These are phyloP conservation scores for Fremontodendron californicum DNA, from an alignment of 345 rosid species.

Conservation along the genomic window DNA sequence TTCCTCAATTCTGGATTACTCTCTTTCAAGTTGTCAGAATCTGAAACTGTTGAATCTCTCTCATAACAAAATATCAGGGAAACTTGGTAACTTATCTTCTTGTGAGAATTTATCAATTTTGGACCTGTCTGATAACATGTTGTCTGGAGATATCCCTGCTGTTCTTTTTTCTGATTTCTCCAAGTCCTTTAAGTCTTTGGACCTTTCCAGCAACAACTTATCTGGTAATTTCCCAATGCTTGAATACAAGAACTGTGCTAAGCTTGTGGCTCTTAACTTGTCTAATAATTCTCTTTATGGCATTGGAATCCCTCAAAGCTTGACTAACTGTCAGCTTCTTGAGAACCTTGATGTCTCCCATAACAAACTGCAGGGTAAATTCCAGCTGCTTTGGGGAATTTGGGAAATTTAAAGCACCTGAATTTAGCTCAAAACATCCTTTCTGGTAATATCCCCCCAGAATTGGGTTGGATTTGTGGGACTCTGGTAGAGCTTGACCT, in stretches of 20 bases:
- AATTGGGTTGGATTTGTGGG: conserved; percentile 53
- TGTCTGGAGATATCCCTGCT: conserved; percentile 50
- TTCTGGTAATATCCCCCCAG: conserved; percentile 58
- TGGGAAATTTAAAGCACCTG: conserved; percentile 48
- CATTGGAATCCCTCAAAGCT: conserved; percentile 33
- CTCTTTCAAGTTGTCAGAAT: conserved; percentile 51
- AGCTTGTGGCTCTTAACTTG: conserved; percentile 44
- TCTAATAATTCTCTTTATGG: conserved; percentile 56
- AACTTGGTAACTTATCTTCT: conserved; percentile 26
- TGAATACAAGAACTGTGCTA: conserved; percentile 47
- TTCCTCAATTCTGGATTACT: conserved; percentile 28
- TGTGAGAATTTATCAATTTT: conserved; percentile 36
- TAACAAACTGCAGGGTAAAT: conserved; percentile 51
- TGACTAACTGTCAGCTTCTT: conserved; percentile 45
- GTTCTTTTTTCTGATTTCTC: conserved; percentile 38
- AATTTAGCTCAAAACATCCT: conserved; percentile 55
- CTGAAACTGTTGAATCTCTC: conserved; percentile 57
- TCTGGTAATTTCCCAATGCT: conserved; percentile 48
- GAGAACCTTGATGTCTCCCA: conserved; percentile 62
- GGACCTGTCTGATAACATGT: conserved; percentile 55
- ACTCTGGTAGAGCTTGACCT: conserved; percentile 57
- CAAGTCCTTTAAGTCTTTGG: conserved; percentile 42
- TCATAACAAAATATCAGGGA: conserved; percentile 48
- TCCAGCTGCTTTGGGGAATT: conserved; percentile 44
- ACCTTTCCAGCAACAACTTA: conserved; percentile 65